Conservation (phyloP, 441 rosid genomes). For the Gossypium aridum region DNA sequence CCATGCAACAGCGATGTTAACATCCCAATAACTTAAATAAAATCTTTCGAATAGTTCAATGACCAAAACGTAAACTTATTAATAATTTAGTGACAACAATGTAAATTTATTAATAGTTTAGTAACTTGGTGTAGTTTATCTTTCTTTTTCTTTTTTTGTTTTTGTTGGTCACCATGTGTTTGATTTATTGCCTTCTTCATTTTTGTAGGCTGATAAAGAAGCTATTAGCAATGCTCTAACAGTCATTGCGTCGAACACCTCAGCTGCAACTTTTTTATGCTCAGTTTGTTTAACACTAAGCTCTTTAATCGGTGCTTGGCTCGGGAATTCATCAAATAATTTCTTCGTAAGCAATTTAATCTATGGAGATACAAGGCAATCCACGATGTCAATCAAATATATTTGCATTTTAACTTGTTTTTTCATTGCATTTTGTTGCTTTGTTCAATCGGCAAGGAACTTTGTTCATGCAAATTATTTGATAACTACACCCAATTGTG, state of each 20-base stretch:
- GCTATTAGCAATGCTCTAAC: conserved; percentile 31
- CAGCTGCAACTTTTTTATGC: conserved; percentile 58
- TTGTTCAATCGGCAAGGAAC: conserved; percentile 62
- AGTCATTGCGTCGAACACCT: conserved; percentile 50
- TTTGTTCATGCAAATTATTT: conserved; percentile 62
- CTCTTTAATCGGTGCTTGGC: conserved; percentile 79
- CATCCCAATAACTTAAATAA: no score
- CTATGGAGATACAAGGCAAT: conserved; percentile 60
- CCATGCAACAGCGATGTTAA: no score
- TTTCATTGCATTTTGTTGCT: conserved; percentile 62
- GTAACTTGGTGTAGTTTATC: no score
- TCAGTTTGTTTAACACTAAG: conserved; percentile 61
- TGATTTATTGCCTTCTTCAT: no score
- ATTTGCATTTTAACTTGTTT: conserved; percentile 55
- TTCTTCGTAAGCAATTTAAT: conserved; percentile 43
- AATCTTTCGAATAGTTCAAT: accelerated
- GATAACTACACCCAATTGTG: conserved; percentile 39
- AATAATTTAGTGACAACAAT: no score
- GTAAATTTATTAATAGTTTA: no score
- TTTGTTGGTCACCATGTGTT: no score
- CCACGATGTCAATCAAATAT: conserved; percentile 66
- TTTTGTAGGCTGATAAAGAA: conserved; percentile 33
- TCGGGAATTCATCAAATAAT: conserved; percentile 39
- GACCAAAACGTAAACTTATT: no score
- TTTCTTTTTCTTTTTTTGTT: no score